Percentiles rank a stretch among this genome's conserved stretches.
These are phyloP conservation scores for Periconia sp. DNA, from an alignment of 2,329 filamentous ascomycete genomes.

Conservation along the genomic window DNA sequence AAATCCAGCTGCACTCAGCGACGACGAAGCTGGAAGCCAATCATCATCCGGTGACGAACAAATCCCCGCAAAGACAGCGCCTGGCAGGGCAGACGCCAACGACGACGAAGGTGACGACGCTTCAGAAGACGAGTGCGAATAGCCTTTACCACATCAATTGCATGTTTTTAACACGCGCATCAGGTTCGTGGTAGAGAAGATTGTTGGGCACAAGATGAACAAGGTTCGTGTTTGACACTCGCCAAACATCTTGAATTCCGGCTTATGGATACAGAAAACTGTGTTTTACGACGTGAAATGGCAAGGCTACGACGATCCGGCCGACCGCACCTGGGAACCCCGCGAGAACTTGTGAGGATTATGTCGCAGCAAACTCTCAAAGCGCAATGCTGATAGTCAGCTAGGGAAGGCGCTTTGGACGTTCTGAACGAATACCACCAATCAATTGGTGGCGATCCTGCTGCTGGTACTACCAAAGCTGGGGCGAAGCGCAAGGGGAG, in stretches of 20 bases:
- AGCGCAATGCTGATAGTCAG: slow-evolving; percentile 5
- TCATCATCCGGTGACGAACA: slow-evolving; percentile 32
- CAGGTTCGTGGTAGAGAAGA: slow-evolving; percentile 75
- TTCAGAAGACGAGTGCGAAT: slow-evolving; percentile 46
- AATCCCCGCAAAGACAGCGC: slow-evolving; percentile 25
- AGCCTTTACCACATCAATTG: not conserved
- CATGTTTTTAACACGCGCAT: slow-evolving; percentile 25
- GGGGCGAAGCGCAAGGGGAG: slow-evolving; percentile 56
- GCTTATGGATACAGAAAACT: slow-evolving; percentile 10
- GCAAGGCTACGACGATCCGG: slow-evolving; percentile 72
- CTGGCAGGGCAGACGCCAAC: slow-evolving; percentile 6
- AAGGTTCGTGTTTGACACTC: slow-evolving; percentile 7
- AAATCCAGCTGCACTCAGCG: slow-evolving; percentile 42
- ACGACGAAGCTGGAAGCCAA: slow-evolving; percentile 35
- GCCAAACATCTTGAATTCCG: not conserved
- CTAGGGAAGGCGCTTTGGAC: slow-evolving; percentile 45
- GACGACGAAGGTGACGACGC: slow-evolving; percentile 25
- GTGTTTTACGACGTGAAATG: slow-evolving; percentile 73
- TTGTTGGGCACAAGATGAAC: slow-evolving; percentile 63
- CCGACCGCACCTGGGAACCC: slow-evolving; percentile 77
- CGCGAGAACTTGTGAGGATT: slow-evolving; percentile 66
- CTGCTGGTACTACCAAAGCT: slow-evolving; percentile 40
- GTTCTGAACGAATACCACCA: slow-evolving; percentile 67
- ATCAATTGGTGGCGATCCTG: slow-evolving; percentile 64
- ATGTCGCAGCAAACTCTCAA: not conserved